Conservation (phyloP, 257 asterid genomes). For the Buddleja alternifolia region DNA sequence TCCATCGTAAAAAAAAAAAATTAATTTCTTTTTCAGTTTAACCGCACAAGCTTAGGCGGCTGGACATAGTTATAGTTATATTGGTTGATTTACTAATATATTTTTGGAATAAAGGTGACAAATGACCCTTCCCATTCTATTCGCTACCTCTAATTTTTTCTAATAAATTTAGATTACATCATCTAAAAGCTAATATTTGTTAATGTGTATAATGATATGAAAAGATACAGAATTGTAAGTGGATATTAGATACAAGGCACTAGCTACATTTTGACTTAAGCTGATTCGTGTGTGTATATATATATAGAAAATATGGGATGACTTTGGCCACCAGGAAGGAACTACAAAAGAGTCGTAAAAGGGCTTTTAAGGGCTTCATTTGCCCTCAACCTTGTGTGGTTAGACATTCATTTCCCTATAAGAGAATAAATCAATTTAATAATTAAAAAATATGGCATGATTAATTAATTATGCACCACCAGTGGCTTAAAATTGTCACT, state of each 20-base stretch:
- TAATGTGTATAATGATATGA: too few relatives aligned
- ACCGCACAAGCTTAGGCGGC: constrained; percentile 13
- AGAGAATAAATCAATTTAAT: too few relatives aligned
- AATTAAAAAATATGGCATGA: too few relatives aligned
- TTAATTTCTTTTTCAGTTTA: neutral
- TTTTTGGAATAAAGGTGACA: constrained; percentile 38
- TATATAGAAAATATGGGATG: too few relatives aligned
- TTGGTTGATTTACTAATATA: constrained; percentile 19
- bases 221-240: neutral
- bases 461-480: too few relatives aligned
- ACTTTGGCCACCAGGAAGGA: constrained; percentile 10
- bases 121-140: constrained; percentile 26
- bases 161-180: neutral
- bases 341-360: neutral
- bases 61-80: constrained; percentile 19
- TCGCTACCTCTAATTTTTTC: constrained; percentile 12
- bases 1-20: too few relatives aligned
- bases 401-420: too few relatives aligned
- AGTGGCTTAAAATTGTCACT: too few relatives aligned
- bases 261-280: constrained; percentile 20
- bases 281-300: constrained; percentile 28
- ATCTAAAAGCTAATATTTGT: neutral
- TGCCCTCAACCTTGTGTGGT: constrained; percentile 1
- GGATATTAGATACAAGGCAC: constrained; percentile 26
- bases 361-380: constrained; percentile 1